These are phyloP conservation scores for Colletotrichum tanaceti DNA, from an alignment of 2,329 filamentous ascomycete genomes.

Conservation along the genomic window DNA sequence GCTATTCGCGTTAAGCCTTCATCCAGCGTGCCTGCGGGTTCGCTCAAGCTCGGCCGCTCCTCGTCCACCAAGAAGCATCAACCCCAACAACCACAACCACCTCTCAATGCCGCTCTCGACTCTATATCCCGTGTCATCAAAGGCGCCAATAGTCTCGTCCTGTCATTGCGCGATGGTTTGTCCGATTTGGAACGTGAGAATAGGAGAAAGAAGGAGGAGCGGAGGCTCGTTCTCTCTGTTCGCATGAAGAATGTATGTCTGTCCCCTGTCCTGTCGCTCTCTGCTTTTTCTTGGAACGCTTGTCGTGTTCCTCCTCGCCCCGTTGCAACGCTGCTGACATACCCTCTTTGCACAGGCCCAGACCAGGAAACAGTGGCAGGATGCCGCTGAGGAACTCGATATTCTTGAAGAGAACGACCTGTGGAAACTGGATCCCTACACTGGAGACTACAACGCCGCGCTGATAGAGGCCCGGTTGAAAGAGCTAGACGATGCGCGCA, in stretches of 20 bases:
- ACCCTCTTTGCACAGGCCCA: conserved; percentile 65
- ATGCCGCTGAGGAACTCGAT: conserved; percentile 81
- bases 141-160: conserved; percentile 55
- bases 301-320: not conserved
- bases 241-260: conserved; percentile 73
- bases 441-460: conserved; percentile 76
- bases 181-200: conserved; percentile 62
- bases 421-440: conserved; percentile 77
- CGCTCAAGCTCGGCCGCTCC: conserved; percentile 31
- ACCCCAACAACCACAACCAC: conserved; percentile 5
- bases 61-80: conserved; percentile 34
- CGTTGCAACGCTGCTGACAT: not conserved
- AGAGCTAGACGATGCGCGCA: conserved; percentile 79
- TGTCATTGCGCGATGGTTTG: conserved; percentile 65
- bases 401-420: conserved; percentile 80
- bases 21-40: conserved; percentile 11
- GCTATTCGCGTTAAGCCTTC: conserved; percentile 31
- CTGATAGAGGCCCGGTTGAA: conserved; percentile 77
- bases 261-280: not conserved
- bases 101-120: conserved; percentile 33
- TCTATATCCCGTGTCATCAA: conserved; percentile 50
- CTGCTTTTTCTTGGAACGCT: not conserved
- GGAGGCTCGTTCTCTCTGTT: conserved; percentile 71
- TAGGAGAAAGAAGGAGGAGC: conserved; percentile 63
- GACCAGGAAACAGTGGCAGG: conserved; percentile 77